Evolutionary conservation across 225 moss, liverwort and hornwort genomes (phyloP), one percentile per base, ranked within the genome.

Genomic region (Bryoerythrophyllum caledonicum): DNA sequence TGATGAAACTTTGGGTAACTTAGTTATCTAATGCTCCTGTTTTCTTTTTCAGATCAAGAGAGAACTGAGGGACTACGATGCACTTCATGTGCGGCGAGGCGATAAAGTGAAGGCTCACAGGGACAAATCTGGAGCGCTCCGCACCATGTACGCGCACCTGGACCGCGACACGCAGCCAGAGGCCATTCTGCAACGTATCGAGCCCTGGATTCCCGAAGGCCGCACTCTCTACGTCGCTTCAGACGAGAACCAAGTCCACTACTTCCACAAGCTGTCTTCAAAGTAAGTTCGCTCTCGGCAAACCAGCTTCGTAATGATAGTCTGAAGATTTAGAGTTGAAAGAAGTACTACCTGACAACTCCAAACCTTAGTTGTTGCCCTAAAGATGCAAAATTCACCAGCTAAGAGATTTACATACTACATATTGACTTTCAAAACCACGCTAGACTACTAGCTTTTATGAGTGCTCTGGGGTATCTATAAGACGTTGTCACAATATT

Each of bases 11-110:
- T 34, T 34, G 34, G 34, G 34, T 34, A 6, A 34, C 34, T 34
- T 34, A n/a, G n/a, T n/a, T n/a, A n/a, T n/a, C 19, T 17, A 49
- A 49, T 7, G 6, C 48, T 49, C 48, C 56, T 48, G 10, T 2
- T 32, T 5, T 0, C 19, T 23, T 6, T 32, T 46, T 55, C 78
- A 89, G 89, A 89, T 87, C 27, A 85, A 25, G 68, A 4, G 44
- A 63, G 60, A 74, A 64, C 19, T 89, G 58, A 65, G 74, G 65
- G 87, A 87, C 67, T 89, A 86, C 25, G 89, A 89, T 51, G 89
- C 89, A 63, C 61, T 89, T 21, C 89, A 89, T 64, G 84, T 89
- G 41, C 74, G 89, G 37, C 78, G 89, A 78, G 84, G 87, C 21
- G 89, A 89, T 53, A 89, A 89, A 75, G 59, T 85, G 20, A 68